Conservation (phyloP, 495 filamentous ascomycete species). For the Aspergillus taichungensis region DNA sequence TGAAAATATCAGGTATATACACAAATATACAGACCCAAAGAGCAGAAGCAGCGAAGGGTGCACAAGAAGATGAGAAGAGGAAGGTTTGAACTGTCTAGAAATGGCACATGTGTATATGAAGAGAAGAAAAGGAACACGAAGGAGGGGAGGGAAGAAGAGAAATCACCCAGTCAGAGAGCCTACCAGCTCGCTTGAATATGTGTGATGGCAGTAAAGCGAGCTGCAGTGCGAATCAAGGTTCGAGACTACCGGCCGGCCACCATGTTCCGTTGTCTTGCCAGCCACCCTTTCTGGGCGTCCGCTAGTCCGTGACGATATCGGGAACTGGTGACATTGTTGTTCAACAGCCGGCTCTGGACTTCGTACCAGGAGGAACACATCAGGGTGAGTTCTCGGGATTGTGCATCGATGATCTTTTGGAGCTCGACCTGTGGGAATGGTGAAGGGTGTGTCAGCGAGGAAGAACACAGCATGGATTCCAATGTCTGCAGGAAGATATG, state of each 20-base stretch:
- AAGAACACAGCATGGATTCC: no score
- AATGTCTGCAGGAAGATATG: background rate
- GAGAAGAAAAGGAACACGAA: background rate
- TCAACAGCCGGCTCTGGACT: conserved; percentile 72
- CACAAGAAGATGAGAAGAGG: no score
- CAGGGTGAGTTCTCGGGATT: conserved; percentile 68
- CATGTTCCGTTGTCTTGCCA: conserved; percentile 76
- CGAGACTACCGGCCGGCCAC: conserved; percentile 40
- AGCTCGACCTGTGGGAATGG: conserved; percentile 43
- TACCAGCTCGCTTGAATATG: no score
- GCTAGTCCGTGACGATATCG: conserved; percentile 43
- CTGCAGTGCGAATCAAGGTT: no score
- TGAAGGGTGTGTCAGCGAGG: background rate
- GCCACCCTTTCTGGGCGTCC: conserved; percentile 78
- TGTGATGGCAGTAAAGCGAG: no score
- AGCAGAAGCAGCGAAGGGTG: no score
- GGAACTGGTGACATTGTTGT: conserved; percentile 65
- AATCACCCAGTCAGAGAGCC: background rate
- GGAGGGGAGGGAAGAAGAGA: background rate
- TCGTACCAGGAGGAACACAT: conserved; percentile 92
- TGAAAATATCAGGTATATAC: no score
- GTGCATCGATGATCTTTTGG: conserved; percentile 57
- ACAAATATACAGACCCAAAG: no score
- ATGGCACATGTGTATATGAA: conserved; percentile 1
- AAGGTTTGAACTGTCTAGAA: no score